These are phyloP conservation scores for Metschnikowia bowlesiae DNA, from an alignment of 805 yeast genomes.

Conservation along the genomic window DNA sequence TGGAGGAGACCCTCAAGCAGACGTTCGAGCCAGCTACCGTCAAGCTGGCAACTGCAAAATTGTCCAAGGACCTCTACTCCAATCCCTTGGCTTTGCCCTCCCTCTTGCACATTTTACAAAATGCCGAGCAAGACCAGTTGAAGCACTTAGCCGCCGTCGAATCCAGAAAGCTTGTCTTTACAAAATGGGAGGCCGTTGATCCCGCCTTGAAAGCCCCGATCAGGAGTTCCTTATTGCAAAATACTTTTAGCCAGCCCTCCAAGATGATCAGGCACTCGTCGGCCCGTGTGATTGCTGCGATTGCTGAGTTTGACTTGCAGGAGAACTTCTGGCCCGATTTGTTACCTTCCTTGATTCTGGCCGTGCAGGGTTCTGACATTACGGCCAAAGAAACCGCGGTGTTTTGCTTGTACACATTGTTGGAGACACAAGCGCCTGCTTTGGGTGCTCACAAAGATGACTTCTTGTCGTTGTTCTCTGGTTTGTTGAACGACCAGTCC, in stretches of 20 bases:
- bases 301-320: slow-evolving; percentile 71
- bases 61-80: slow-evolving; percentile 70
- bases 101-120: slow-evolving; percentile 74
- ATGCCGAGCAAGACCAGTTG: slow-evolving; percentile 61
- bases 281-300: slow-evolving; percentile 84
- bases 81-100: slow-evolving; percentile 74
- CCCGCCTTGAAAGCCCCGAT: slow-evolving; percentile 53
- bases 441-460: slow-evolving; percentile 58
- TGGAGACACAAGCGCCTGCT: slow-evolving; percentile 64
- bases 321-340: slow-evolving; percentile 68
- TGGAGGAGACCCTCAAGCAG: slow-evolving; percentile 75
- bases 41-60: slow-evolving; percentile 73
- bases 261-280: slow-evolving; percentile 77
- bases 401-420: slow-evolving; percentile 68
- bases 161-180: slow-evolving; percentile 74
- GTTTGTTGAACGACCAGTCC: slow-evolving; percentile 63
- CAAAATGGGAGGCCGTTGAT: slow-evolving; percentile 62
- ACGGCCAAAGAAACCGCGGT: slow-evolving; percentile 78
- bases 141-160: slow-evolving; percentile 96
- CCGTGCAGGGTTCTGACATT: slow-evolving; percentile 43
- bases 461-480: slow-evolving; percentile 65
- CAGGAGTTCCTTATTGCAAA: slow-evolving; percentile 61
- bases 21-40: slow-evolving; percentile 78
- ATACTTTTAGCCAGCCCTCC: slow-evolving; percentile 64
- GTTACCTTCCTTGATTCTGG: slow-evolving; percentile 63